Base-by-base conservation (phyloP, 495 filamentous ascomycete species). In the Aspergillus leporis region DNA sequence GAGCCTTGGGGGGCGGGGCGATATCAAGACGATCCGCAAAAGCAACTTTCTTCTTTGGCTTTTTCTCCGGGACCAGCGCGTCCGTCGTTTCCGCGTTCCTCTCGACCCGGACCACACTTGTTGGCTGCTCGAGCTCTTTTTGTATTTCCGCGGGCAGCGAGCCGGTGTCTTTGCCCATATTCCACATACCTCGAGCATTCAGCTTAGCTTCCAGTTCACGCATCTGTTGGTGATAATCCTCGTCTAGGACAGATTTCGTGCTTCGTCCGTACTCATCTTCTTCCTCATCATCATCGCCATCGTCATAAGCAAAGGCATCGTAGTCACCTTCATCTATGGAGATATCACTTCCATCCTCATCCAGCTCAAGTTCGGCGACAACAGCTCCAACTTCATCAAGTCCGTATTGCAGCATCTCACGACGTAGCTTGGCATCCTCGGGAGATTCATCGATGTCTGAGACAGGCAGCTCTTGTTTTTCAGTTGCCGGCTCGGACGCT, bases 321-420 rank as follows among this genome's bases (percentile, higher is more conserved):
- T 78, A 57, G 18, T 77, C 74, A 32, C 25, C 25, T 3, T 89
- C 83, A 10, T 85, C 80, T 21, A 85, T 72, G 16, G 85, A 81
- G 25, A 84, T 74, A 18, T 86, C 79, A 51, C 74, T 78, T 47
- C 76, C 83, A 25, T 82, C 84, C 32, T 92, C 90, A 48, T 96
- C 91, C 13, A 98, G 67, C 56, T 94, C 83, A 32, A 98, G 78
- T 74, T 97, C 92, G n/a, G 93, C 93, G 7, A 98, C 93, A 2
- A 98, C 89, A 23, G 90, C 83, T 1, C 90, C 90, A 54, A 98
- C 86, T 63, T 97, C 92, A 46, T 85, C 72, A 70, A 94, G 83
- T 48, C 87, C 87, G 65, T 97, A 98, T 59, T 89, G 78, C n/a
- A 97, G 74, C 94, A 98, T 98, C 62, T 97, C 85, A 54, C 87